These are phyloP conservation scores for Aureobasidium namibiae DNA, from an alignment of 2,329 filamentous ascomycete species.

Conservation along the genomic window DNA sequence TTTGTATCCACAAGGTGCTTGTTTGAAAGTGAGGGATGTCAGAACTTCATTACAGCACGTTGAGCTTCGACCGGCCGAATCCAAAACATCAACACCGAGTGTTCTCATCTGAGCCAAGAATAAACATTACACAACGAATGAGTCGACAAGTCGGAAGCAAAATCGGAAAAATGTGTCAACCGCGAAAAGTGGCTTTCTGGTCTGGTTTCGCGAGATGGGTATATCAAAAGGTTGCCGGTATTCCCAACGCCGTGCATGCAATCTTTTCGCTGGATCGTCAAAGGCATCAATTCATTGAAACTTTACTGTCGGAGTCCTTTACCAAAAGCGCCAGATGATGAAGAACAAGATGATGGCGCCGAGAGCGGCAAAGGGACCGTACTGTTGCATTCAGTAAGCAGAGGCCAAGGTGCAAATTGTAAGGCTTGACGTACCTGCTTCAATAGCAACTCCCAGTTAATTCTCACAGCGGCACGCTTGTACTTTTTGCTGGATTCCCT, in stretches of 20 bases:
- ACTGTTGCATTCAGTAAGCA: slow-evolving; percentile 40
- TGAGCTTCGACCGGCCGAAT: neutral
- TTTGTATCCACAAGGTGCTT: neutral
- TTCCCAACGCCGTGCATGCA: neutral
- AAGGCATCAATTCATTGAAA: slow-evolving; percentile 6
- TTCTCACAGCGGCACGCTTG: slow-evolving; percentile 79
- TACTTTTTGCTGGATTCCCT: slow-evolving; percentile 94
- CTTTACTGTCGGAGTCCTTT: neutral
- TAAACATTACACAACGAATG: neutral
- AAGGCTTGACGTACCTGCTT: slow-evolving; percentile 57
- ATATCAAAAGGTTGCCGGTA: neutral
- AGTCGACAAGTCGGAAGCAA: neutral
- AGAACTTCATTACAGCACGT: too few relatives aligned
- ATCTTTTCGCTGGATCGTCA: slow-evolving; percentile 4
- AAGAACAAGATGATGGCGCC: slow-evolving; percentile 78
- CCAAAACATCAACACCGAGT: neutral
- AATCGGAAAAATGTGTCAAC: neutral
- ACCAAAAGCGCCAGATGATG: slow-evolving; percentile 92
- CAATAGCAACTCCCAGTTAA: slow-evolving; percentile 94
- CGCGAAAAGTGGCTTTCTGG: neutral
- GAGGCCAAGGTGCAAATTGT: neutral
- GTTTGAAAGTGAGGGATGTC: neutral
- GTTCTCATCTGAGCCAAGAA: neutral
- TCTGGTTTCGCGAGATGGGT: slow-evolving; percentile 8
- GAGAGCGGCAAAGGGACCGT: slow-evolving; percentile 78